These are phyloP conservation scores for Cucurbitaria berberidis DNA, from an alignment of 2,329 filamentous ascomycete species.

Conservation along the genomic window DNA sequence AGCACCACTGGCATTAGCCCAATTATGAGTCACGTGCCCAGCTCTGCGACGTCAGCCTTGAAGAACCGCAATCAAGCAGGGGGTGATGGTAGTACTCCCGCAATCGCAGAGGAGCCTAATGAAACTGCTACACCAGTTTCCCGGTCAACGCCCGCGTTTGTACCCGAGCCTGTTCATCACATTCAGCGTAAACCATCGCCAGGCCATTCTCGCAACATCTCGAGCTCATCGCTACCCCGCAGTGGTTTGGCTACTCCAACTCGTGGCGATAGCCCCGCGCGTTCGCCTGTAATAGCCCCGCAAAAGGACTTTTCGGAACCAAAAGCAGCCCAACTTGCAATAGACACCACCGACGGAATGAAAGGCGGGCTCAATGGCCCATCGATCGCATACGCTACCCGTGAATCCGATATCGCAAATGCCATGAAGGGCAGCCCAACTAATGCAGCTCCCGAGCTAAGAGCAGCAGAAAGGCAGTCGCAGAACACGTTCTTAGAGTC, in stretches of 20 bases:
- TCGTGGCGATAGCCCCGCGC: constrained; percentile 66
- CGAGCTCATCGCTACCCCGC: constrained; percentile 49
- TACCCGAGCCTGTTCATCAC: constrained; percentile 34
- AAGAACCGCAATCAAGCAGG: constrained; percentile 48
- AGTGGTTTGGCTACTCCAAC: constrained; percentile 65
- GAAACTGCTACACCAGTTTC: constrained; percentile 45
- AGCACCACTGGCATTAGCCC: constrained; percentile 70
- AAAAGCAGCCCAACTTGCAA: constrained; percentile 55
- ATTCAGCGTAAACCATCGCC: constrained; percentile 47
- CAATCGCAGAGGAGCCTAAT: constrained; percentile 62
- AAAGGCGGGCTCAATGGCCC: constrained; percentile 33
- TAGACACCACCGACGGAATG: constrained; percentile 36
- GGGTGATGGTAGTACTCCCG: constrained; percentile 55
- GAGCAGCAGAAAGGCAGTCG: constrained; percentile 41
- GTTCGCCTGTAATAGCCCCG: constrained; percentile 60
- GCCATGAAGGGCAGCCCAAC: constrained; percentile 33
- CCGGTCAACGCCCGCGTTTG: constrained; percentile 40
- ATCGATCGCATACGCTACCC: constrained; percentile 36
- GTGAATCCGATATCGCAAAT: constrained; percentile 48
- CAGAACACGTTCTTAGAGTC: constrained; percentile 46
- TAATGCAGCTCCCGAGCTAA: constrained; percentile 28
- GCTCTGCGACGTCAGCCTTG: constrained; percentile 49
- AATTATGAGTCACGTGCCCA: constrained; percentile 66
- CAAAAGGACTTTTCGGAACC: constrained; percentile 53
- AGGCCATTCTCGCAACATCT: constrained; percentile 50